A percentile compares a stretch with the other conserved stretches of the same genome.
Conservation (phyloP, 306 rosid genomes). For the Castanea sativa region DNA sequence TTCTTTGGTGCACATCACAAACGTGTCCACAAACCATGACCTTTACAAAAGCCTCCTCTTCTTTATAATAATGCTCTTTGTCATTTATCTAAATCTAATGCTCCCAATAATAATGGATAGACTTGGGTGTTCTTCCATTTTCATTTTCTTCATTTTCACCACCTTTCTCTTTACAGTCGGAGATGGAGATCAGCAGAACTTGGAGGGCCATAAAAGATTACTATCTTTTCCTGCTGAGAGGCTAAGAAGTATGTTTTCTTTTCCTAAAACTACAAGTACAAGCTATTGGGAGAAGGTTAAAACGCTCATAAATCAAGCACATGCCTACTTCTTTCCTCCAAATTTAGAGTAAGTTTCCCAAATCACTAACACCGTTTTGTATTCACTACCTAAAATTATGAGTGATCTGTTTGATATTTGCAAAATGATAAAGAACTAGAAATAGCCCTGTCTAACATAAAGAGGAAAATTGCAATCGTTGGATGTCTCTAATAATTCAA, state of each 20-base stretch:
- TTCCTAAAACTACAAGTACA: neutral
- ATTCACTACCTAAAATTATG: neutral
- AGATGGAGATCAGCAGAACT: neutral
- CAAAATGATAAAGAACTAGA: too few species aligned
- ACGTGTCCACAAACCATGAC: neutral
- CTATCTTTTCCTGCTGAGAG: slow-evolving; percentile 3
- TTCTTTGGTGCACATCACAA: neutral
- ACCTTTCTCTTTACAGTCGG: neutral
- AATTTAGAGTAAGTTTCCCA: slow-evolving; percentile 30
- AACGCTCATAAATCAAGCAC: neutral
- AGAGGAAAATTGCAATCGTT: too few species aligned
- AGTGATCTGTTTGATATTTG: neutral
- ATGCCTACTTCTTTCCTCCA: slow-evolving; percentile 27
- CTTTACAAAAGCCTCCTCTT: neutral
- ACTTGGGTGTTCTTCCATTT: neutral
- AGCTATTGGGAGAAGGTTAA: slow-evolving; percentile 18
- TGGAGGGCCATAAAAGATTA: neutral
- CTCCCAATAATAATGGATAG: neutral
- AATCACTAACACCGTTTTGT: neutral
- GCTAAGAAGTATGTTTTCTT: slow-evolving; percentile 9
- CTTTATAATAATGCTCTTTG: neutral
- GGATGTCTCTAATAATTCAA: too few species aligned
- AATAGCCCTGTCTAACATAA: too few species aligned
- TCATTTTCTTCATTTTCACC: neutral
- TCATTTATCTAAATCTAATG: neutral